Evolutionary conservation across 805 yeast genomes (phyloP).

Genomic region (Teunomyces aglyptinius): DNA sequence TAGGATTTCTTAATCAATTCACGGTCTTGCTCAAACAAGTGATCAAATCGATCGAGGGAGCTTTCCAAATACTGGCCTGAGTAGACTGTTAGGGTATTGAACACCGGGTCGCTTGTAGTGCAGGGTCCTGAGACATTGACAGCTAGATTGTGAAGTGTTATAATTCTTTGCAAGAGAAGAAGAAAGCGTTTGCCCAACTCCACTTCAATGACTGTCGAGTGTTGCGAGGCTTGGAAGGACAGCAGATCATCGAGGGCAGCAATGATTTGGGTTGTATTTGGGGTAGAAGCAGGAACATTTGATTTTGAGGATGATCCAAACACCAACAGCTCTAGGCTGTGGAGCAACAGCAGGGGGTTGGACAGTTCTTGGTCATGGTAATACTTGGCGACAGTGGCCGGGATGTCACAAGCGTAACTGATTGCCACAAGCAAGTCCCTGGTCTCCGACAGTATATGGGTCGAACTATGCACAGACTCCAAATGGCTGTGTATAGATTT

Average conservation of each 20-base stretch:
- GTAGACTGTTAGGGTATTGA: neutral
- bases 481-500: constrained; percentile 11
- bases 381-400: neutral
- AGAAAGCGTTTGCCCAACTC: neutral
- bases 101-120: neutral
- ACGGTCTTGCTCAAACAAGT: neutral
- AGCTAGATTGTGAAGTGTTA: neutral
- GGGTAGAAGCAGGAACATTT: too few relatives aligned
- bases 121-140: neutral
- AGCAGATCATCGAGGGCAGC: neutral
- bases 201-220: too few relatives aligned
- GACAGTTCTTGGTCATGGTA: neutral
- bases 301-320: too few relatives aligned
- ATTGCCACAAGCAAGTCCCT: constrained; percentile 7
- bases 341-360: neutral
- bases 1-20: neutral
- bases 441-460: constrained; percentile 15
- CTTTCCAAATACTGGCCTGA: neutral
- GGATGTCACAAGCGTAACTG: neutral
- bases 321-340: neutral
- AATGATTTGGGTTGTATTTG: neutral
- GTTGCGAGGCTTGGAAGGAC: too few relatives aligned
- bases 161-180: neutral
- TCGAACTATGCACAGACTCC: constrained; percentile 2
- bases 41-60: neutral